phyloP scores from a whole-genome alignment of 176 grass and related monocot genomes.

The Carex pumila region DNA sequence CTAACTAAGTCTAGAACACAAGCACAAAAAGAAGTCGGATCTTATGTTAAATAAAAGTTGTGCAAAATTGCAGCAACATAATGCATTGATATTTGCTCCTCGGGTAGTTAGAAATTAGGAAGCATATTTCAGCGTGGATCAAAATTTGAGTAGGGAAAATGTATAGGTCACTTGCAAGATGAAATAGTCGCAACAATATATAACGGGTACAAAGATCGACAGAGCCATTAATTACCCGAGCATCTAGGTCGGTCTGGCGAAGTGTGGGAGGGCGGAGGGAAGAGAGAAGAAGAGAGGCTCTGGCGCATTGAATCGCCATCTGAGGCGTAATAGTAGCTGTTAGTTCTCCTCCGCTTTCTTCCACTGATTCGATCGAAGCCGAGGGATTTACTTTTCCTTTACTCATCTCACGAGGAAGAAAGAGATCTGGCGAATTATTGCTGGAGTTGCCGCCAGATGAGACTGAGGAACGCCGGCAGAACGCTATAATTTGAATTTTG shows the following conservation, averaged over 20 bases:
- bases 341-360: neutral
- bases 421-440: neutral
- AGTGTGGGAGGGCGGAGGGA: neutral
- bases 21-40: neutral
- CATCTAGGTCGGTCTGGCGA: neutral
- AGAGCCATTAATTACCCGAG: neutral
- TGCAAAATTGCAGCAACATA: neutral
- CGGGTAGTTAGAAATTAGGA: too few relatives aligned
- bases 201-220: too few relatives aligned
- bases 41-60: neutral
- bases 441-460: neutral
- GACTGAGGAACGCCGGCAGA: too few relatives aligned
- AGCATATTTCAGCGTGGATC: neutral
- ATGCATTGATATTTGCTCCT: neutral
- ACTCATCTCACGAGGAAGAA: neutral
- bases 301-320: neutral
- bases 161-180: neutral
- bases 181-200: neutral
- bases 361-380: neutral
- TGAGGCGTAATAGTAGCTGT: neutral
- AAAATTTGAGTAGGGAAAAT: neutral
- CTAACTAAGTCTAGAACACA: neutral
- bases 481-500: too few relatives aligned
- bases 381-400: neutral
- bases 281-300: constrained; percentile 2